Conservation (phyloP, 169 alveolate species). For the Plasmodium gonderi region DNA sequence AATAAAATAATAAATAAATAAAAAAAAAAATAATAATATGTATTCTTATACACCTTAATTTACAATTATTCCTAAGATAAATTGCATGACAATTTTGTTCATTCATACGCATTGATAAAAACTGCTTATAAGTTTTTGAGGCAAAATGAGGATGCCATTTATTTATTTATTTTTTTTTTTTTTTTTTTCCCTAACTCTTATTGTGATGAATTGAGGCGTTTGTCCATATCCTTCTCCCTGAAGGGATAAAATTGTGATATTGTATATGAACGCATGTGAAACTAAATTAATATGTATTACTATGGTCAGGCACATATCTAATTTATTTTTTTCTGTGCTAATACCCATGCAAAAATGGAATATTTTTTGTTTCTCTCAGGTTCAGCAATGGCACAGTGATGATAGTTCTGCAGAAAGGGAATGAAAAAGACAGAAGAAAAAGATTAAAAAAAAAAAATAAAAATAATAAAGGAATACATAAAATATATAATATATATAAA, state of each 20-base stretch:
- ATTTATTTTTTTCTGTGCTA: not conserved
- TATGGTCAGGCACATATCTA: too few species aligned
- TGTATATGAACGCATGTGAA: not conserved
- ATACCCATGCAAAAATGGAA: slow-evolving; percentile 21
- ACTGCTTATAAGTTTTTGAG: not conserved
- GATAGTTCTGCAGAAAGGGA: slow-evolving; percentile 3
- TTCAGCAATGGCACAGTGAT: slow-evolving; percentile 57
- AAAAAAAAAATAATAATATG: too few species aligned
- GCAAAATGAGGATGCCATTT: not conserved
- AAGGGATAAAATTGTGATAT: not conserved
- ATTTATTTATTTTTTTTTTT: not conserved
- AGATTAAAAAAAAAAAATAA: not conserved
- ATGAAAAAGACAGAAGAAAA: not conserved
- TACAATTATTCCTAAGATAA: too few species aligned
- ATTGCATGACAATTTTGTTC: not conserved
- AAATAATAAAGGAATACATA: not conserved
- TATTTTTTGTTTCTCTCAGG: slow-evolving; percentile 55
- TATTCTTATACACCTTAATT: too few species aligned
- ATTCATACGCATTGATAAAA: not conserved
- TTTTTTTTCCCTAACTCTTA: slow-evolving; percentile 1
- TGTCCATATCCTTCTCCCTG: slow-evolving; percentile 4
- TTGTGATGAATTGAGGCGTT: slow-evolving; percentile 33
- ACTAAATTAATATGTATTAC: too few species aligned
- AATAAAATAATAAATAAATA: not conserved
- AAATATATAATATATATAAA: not conserved